Evolutionary conservation across 176 grass and related monocot genomes (phyloP), one percentile per base, ranked within the genome.

Genomic region (Ananas comosus): DNA sequence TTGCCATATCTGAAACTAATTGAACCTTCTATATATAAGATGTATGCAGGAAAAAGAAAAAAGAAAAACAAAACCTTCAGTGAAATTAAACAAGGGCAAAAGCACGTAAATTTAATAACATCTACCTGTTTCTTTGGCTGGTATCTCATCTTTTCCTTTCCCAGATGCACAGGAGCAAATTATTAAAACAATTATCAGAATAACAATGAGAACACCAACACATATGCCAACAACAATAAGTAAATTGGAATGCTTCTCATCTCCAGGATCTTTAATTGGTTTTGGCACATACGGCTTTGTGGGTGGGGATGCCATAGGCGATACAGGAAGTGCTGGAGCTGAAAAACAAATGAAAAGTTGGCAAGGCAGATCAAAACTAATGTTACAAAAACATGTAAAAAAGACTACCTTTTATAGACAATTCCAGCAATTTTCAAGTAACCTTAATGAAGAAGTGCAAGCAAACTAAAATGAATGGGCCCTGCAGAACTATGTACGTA

Each of bases 81-180:
- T 18, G 4, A 61, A 16, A 61, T 7, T 70, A 70, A 70, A 69
- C 67, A 64, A 76, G 10, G 17, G 72, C 51, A 69, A 66, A 80
- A 70, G n/a, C 11, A 61, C 49, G 52, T 70, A 51, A 51, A 74
- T 42, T 42, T 42, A 42, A 42, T 11, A 52, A 70, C 19, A 79
- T 74, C 51, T 90, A 97, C 89, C 72, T 78, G 83, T 87, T 88
- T 99, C 90, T 69, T 76, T 73, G 65, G 14, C 84, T 58, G 77
- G 84, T 67, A 65, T 18, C 59, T 63, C 75, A 72, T 81, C 80
- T 69, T 83, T 86, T 67, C 70, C 76, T 87, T 99, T 99, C 51
- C 80, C 76, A 54, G 83, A 81, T 64, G 80, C 63, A 54, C 95
- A 86, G 70, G 86, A 85, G 78, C 82, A 99, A 75, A 93, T 91